These are phyloP conservation scores for Setaria italica DNA, from an alignment of 202 grass and related monocot genomes.

Conservation along the genomic window DNA sequence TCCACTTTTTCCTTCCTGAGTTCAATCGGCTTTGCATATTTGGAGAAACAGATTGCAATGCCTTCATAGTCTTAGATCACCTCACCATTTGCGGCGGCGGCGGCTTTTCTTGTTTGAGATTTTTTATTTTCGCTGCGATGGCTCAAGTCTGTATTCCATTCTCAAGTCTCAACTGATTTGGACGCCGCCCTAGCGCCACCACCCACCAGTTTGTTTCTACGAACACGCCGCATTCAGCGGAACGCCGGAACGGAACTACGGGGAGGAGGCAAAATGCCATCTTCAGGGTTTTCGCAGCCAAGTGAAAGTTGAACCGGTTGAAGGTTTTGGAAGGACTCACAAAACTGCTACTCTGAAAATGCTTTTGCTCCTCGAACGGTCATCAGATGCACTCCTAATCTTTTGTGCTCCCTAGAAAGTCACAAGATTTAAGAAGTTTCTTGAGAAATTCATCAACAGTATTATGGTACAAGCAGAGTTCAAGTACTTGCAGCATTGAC, in stretches of 20 bases:
- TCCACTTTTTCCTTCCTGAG: background rate
- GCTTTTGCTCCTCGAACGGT: background rate
- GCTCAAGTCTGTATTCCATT: background rate
- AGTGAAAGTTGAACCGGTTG: background rate
- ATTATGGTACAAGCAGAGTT: background rate
- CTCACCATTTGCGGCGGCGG: background rate
- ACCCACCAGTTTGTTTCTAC: background rate
- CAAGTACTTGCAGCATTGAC: background rate
- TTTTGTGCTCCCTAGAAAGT: background rate
- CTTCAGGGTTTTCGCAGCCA: background rate
- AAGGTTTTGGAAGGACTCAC: background rate
- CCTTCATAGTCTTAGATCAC: background rate
- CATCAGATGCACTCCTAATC: background rate
- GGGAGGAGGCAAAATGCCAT: background rate
- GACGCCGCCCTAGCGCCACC: background rate
- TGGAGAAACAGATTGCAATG: background rate
- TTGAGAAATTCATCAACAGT: background rate
- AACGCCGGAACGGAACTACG: background rate
- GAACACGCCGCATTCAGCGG: background rate
- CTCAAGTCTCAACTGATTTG: background rate
- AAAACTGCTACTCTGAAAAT: conserved; percentile 18
- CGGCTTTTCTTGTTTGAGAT: background rate
- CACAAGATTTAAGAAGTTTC: background rate
- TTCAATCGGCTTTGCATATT: background rate
- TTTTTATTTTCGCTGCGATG: background rate